Evolutionary conservation across 495 filamentous ascomycete species (phyloP).

Genomic region (Tuber magnatum): DNA sequence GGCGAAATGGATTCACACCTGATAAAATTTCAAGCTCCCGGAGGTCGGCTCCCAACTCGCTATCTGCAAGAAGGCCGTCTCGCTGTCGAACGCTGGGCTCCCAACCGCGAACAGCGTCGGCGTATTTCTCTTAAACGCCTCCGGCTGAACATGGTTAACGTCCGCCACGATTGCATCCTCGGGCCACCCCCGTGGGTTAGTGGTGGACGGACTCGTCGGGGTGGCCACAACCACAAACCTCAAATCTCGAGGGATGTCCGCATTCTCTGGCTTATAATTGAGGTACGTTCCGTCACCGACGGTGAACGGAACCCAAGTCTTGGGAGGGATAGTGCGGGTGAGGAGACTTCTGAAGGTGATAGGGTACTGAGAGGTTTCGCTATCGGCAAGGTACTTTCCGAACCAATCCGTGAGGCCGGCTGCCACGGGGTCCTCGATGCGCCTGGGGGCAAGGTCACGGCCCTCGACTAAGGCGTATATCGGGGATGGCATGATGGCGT

Average conservation of each 20-base stretch:
- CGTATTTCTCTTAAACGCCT: conserved; percentile 4
- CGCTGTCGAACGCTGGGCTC: conserved; percentile 5
- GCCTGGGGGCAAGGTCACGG: conserved; percentile 11
- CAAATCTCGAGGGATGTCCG: conserved; percentile 3
- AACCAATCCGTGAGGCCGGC: conserved; percentile 15
- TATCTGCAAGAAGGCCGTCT: conserved; percentile 3
- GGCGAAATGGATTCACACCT: conserved; percentile 2
- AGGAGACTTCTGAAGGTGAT: conserved; percentile 4
- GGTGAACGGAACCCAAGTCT: conserved; percentile 12
- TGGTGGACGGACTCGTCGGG: neutral
- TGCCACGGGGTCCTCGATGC: conserved; percentile 10
- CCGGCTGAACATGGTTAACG: neutral
- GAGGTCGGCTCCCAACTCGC: conserved; percentile 5
- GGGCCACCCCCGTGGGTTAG: neutral
- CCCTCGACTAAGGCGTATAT: conserved; percentile 10
- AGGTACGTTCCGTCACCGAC: conserved; percentile 8
- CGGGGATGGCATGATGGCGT: neutral
- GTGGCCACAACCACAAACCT: conserved; percentile 8
- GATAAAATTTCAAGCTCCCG: conserved; percentile 14
- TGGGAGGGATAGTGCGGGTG: neutral
- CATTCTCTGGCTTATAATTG: neutral
- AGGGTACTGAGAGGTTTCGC: conserved; percentile 1
- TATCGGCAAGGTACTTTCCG: conserved; percentile 11
- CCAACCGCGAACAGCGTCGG: conserved; percentile 10
- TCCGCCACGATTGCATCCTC: conserved; percentile 4